Percentiles rank a stretch among this genome's conserved stretches.
Evolutionary conservation across 2,329 filamentous ascomycete genomes (phyloP).

Genomic region (Epichloe sibirici): DNA sequence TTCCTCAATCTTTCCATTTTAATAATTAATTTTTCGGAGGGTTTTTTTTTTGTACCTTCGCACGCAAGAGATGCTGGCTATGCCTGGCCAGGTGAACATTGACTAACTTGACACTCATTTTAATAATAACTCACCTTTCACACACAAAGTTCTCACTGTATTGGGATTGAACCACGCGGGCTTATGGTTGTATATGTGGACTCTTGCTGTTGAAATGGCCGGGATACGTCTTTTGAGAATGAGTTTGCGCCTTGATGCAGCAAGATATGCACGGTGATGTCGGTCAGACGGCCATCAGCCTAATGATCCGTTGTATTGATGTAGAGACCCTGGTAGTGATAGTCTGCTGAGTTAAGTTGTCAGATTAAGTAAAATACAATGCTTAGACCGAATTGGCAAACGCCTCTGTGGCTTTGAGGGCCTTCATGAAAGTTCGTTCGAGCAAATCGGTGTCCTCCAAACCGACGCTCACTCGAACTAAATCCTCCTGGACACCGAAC

Average conservation of each 20-base stretch:
- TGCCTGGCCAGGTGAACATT: no score
- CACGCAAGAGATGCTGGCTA: no score
- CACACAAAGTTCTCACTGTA: neutral
- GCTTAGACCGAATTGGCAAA: neutral
- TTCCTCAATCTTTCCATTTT: neutral
- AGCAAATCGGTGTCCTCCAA: constrained; percentile 66
- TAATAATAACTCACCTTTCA: neutral
- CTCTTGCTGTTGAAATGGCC: neutral
- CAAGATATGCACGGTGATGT: neutral
- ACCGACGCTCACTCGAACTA: constrained; percentile 82
- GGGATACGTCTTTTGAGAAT: neutral
- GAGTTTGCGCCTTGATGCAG: neutral
- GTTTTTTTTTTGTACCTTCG: no score
- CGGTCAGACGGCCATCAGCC: neutral
- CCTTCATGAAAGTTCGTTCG: constrained; percentile 48
- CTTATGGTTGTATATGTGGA: neutral
- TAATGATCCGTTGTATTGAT: neutral
- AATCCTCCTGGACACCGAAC: constrained; percentile 67
- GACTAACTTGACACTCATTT: no score
- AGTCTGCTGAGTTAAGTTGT: neutral
- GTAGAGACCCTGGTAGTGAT: neutral
- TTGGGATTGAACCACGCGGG: neutral
- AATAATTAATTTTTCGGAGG: neutral
- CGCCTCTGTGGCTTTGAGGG: constrained; percentile 47
- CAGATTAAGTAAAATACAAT: neutral